These are phyloP conservation scores for Agrostemma githago DNA, from an alignment of 148 eudicot species.

Conservation along the genomic window DNA sequence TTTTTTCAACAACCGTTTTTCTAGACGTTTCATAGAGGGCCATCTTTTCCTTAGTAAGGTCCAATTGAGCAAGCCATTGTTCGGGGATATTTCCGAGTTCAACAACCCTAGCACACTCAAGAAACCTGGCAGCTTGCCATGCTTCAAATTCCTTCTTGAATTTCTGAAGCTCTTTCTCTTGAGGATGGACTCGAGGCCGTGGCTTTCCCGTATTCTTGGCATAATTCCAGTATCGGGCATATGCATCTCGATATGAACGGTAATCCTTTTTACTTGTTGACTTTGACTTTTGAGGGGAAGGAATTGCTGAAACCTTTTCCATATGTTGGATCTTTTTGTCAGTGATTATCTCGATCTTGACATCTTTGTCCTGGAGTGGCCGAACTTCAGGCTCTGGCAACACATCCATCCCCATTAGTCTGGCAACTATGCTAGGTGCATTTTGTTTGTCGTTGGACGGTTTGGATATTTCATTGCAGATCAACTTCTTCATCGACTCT, in stretches of 20 bases:
- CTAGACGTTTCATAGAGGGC: conserved; percentile 46
- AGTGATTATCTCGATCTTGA: conserved; percentile 12
- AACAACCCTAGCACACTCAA: conserved; percentile 71
- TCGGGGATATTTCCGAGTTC: conserved; percentile 53
- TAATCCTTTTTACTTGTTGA: conserved; percentile 30
- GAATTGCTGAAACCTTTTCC: conserved; percentile 35
- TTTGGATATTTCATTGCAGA: conserved; percentile 57
- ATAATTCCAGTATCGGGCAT: conserved; percentile 39
- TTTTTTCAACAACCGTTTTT: conserved; percentile 29
- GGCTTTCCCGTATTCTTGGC: conserved; percentile 38
- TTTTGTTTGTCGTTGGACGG: conserved; percentile 43
- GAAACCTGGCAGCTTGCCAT: conserved; percentile 87
- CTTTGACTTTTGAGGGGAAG: conserved; percentile 33
- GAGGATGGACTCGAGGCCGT: conserved; percentile 87
- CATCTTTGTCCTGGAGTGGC: conserved; percentile 32
- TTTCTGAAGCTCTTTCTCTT: conserved; percentile 93
- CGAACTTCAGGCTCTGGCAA: conserved; percentile 38
- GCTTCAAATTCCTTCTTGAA: conserved; percentile 97
- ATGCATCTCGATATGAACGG: conserved; percentile 33
- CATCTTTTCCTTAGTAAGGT: conserved; percentile 79
- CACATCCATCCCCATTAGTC: conserved; percentile 89
- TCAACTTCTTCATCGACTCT: conserved; percentile 77
- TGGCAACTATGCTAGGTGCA: conserved; percentile 82
- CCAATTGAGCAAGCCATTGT: conserved; percentile 75
- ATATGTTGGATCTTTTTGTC: conserved; percentile 30